phyloP scores from a whole-genome alignment of 2,329 filamentous ascomycete species.

The Alternaria solani region DNA sequence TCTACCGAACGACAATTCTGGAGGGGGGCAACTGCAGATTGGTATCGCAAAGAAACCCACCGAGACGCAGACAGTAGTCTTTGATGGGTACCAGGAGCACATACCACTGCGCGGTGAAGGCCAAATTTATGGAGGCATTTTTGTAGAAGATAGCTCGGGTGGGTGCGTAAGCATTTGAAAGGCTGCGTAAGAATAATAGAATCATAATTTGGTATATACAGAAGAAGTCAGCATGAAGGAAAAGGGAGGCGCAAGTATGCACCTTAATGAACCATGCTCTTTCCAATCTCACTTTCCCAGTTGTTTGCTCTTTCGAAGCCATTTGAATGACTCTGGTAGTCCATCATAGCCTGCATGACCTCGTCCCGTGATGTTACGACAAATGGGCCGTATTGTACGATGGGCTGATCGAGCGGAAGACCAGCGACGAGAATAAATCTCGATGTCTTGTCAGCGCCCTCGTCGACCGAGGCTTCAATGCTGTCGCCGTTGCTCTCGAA shows the following conservation, averaged over 20 bases:
- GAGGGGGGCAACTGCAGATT: slow-evolving; percentile 38
- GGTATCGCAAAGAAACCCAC: slow-evolving; percentile 43
- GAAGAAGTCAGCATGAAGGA: not conserved
- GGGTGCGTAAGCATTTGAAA: slow-evolving; percentile 33
- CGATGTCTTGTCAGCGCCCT: slow-evolving; percentile 65
- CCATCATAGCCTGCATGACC: slow-evolving; percentile 50
- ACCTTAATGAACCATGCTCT: slow-evolving; percentile 42
- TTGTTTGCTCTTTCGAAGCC: slow-evolving; percentile 69
- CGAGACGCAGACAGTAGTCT: slow-evolving; percentile 37
- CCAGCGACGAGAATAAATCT: slow-evolving; percentile 78
- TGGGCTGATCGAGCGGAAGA: slow-evolving; percentile 60
- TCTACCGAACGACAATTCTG: slow-evolving; percentile 32
- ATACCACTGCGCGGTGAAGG: slow-evolving; percentile 28
- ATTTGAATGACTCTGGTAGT: slow-evolving; percentile 48
- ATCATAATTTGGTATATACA: not conserved
- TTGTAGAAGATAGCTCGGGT: slow-evolving; percentile 37
- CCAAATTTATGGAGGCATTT: slow-evolving; percentile 44
- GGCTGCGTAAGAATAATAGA: not conserved
- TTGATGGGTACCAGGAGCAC: slow-evolving; percentile 38
- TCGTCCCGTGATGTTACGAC: slow-evolving; percentile 49
- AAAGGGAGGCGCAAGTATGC: not conserved
- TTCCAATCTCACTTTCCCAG: slow-evolving; percentile 77
- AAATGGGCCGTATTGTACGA: slow-evolving; percentile 53
- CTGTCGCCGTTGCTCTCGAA: slow-evolving; percentile 82
- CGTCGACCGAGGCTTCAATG: slow-evolving; percentile 74